Evolutionary conservation across 2,329 filamentous ascomycete species (phyloP), one percentile per base, ranked within the genome.

Genomic region (Nigrospora sphaerica): DNA sequence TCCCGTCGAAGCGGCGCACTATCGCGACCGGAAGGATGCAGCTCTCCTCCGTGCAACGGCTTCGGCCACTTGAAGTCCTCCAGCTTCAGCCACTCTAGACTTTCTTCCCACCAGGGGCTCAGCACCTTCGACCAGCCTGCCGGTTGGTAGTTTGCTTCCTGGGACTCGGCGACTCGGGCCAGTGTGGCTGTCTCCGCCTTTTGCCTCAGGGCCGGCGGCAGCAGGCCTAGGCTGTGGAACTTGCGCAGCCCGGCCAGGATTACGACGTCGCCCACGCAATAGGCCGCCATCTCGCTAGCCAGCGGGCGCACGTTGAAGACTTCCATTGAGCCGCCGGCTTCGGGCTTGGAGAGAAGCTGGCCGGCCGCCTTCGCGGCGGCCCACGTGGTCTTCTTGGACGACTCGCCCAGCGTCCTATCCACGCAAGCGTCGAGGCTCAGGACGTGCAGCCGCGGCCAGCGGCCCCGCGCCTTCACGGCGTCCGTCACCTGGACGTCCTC

Each of bases 401-500:
- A 13, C n/a, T 10, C 23, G 10, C 23, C 23, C 23, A 28, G 23
- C 23, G 23, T 28, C 7, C 23, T 28, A 9, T 28, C 23, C 23
- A 10, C 23, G 23, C 23, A 28, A 28, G 7, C 23, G 23, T 28
- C 23, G 23, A 28, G 23, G 23, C 23, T 28, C 23, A 28, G 23
- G 23, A 28, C 5, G 23, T 28, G 23, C 23, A 28, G 23, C 23
- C 23, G 23, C 23, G 23, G 23, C 23, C 23, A 28, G 23, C 23
- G 23, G 23, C 23, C 23, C 7, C 23, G 4, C 2, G 23, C 23
- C 23, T 28, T 42, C 16, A 32, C 39, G 39, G 17, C 33, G 7
- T 42, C 31, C 13, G 19, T 33, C n/a, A 42, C 31, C 39, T 44
- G 42, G 42, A 44, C 11, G 33, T 44, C 32, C 34, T 44, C 42